A percentile compares a stretch with the other conserved stretches of the same genome.
These are phyloP conservation scores for Hypoxylon lienhwacheense DNA, from an alignment of 495 filamentous ascomycete species.

Conservation along the genomic window DNA sequence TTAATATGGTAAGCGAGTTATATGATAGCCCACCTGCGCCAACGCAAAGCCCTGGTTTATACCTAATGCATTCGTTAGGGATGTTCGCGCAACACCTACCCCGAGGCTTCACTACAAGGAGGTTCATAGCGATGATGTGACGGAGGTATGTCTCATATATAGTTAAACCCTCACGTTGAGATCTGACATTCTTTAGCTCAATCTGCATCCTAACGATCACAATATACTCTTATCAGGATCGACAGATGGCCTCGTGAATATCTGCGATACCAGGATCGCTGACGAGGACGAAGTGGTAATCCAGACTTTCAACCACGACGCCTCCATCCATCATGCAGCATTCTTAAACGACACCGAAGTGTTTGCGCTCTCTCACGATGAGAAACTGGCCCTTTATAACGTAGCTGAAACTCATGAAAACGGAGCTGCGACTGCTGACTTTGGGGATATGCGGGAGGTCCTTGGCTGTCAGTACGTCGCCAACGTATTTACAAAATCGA, in stretches of 20 bases:
- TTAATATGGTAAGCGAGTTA: conserved; percentile 64
- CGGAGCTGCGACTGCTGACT: conserved; percentile 59
- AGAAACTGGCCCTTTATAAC: conserved; percentile 76
- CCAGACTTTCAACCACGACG: conserved; percentile 83
- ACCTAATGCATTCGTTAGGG: conserved; percentile 56
- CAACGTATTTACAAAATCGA: conserved; percentile 61
- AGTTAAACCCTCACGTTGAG: background rate
- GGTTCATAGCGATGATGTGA: conserved; percentile 90
- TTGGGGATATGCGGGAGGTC: conserved; percentile 73
- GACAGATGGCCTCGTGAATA: conserved; percentile 88
- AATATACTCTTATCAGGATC: conserved; percentile 77
- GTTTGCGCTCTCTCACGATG: conserved; percentile 78
- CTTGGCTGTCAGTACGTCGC: conserved; percentile 83
- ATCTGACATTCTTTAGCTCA: conserved; percentile 51
- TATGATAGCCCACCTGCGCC: background rate
- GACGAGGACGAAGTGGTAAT: conserved; percentile 86
- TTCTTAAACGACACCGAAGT: conserved; percentile 71
- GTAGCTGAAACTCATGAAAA: conserved; percentile 59
- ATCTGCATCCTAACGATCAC: conserved; percentile 67
- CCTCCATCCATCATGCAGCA: conserved; percentile 80
- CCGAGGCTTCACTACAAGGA: conserved; percentile 71
- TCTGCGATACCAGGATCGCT: conserved; percentile 72
- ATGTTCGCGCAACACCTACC: conserved; percentile 59
- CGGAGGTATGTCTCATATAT: conserved; percentile 57
- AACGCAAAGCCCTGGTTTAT: conserved; percentile 12